Evolutionary conservation across 1,284 basidiomycete genomes (phyloP), one percentile per base, ranked within the genome.

Genomic region (Ustilago trichophora): DNA sequence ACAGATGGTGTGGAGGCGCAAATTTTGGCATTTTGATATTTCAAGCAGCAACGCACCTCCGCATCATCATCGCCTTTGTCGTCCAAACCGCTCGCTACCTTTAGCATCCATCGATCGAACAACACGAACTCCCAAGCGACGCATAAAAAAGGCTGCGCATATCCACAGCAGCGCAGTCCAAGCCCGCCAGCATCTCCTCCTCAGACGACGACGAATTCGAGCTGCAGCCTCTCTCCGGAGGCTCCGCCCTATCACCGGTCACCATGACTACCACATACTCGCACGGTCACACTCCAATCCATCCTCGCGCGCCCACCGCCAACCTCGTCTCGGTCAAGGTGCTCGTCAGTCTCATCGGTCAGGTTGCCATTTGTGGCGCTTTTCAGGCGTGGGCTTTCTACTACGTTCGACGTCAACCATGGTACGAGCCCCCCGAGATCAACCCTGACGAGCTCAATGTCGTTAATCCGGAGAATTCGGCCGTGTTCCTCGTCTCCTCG

Each of bases 301-400:
- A 92, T 78, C 88, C 90, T 3, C 95, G 95, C 79, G 87, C 93
- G 36, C 96, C 96, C 6, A 98, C 96, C 0, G 93, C 95, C 1
- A 97, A 92, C 76, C 86, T 99, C 24, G 92, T 99, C 12, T 97
- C 93, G 18, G 93, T 92, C 82, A 94, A 94, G 81, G 96, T 99
- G 16, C 85, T 99, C 37, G 87, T 90, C 6, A 96, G 93, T 72
- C 91, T 99, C 72, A 87, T 95, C 64, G 95, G 93, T 0, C 96
- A 99, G 81, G 91, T 97, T 52, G 47, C 92, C 32, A 88, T 98
- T 78, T 95, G 93, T 37, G 89, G 90, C 42, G 86, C 85, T 5
- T 85, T 91, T 27, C 96, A 98, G 82, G 84, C 90, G 49, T 90
- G 93, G 86, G 89, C 89, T 4, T 98, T 93, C 82, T 84, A 92